A percentile compares a stretch with the other conserved stretches of the same genome.
These are phyloP conservation scores for Fusarium sp. DNA, from an alignment of 2,329 filamentous ascomycete genomes.

Conservation along the genomic window DNA sequence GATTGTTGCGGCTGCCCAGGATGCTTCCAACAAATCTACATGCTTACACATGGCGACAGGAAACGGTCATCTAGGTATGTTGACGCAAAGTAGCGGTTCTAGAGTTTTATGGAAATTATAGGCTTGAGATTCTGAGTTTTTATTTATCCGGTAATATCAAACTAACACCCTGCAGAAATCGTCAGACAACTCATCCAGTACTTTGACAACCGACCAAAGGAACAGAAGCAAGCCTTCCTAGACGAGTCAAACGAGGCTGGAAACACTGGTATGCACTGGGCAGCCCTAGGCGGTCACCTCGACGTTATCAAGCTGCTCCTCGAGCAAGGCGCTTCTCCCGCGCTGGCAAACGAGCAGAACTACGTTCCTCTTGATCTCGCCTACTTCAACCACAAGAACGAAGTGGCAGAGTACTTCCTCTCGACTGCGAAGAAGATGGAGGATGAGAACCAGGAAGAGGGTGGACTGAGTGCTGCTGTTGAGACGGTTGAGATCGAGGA, in stretches of 20 bases:
- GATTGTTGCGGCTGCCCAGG: conserved; percentile 77
- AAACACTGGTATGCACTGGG: conserved; percentile 96
- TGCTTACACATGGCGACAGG: conserved; percentile 92
- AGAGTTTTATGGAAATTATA: accelerated
- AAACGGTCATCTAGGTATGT: conserved; percentile 84
- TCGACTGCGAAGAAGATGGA: conserved; percentile 63
- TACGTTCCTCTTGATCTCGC: conserved; percentile 84
- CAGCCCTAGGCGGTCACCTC: conserved; percentile 88
- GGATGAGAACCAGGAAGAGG: conserved; percentile 60
- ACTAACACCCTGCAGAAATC: conserved; percentile 54
- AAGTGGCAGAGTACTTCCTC: conserved; percentile 73
- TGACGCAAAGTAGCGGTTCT: accelerated
- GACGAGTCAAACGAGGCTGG: conserved; percentile 82
- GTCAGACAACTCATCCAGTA: conserved; percentile 60
- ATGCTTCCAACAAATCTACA: conserved; percentile 78
- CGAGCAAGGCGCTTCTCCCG: conserved; percentile 80
- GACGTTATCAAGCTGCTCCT: conserved; percentile 83
- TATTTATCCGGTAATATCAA: not conserved
- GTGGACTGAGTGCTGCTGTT: conserved; percentile 58
- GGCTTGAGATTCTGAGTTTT: accelerated
- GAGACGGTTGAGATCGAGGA: conserved; percentile 57
- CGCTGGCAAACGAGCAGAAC: conserved; percentile 84
- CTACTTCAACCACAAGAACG: conserved; percentile 75
- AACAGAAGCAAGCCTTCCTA: conserved; percentile 66
- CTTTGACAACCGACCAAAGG: conserved; percentile 57